These are phyloP conservation scores for Eremochloa ophiuroides DNA, from an alignment of 176 grass and related monocot species.

Conservation along the genomic window DNA sequence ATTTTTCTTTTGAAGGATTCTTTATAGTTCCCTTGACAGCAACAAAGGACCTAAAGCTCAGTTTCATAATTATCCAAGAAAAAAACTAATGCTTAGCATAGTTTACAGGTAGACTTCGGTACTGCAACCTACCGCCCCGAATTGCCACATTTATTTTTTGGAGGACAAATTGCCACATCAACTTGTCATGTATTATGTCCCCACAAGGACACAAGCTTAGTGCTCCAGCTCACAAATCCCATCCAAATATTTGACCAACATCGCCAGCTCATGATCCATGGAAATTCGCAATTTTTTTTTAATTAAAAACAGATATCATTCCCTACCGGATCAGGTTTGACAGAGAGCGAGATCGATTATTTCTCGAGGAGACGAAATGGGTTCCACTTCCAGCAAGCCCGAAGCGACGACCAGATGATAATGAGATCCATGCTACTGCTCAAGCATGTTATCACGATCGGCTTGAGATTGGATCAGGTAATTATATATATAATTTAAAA, in stretches of 20 bases:
- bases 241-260: conserved; percentile 21
- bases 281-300: neutral
- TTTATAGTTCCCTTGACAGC: conserved; percentile 18
- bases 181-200: neutral
- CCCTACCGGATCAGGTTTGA: neutral
- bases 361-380: neutral
- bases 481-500: neutral
- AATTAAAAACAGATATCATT: too few species aligned
- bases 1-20: neutral
- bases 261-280: neutral
- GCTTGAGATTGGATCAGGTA: conserved; percentile 5
- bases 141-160: neutral
- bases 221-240: conserved; percentile 24
- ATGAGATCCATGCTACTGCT: neutral
- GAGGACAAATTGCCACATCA: neutral
- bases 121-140: neutral
- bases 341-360: neutral
- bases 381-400: conserved; percentile 15
- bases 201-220: neutral
- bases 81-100: neutral
- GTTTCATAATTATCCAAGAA: neutral
- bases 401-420: conserved; percentile 7
- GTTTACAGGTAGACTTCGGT: conserved; percentile 9
- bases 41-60: neutral
- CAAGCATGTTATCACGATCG: neutral